A percentile compares a stretch with the other conserved stretches of the same genome.
phyloP scores from a whole-genome alignment of 1,284 basidiomycete genomes.

The Ganoderma multipileum region DNA sequence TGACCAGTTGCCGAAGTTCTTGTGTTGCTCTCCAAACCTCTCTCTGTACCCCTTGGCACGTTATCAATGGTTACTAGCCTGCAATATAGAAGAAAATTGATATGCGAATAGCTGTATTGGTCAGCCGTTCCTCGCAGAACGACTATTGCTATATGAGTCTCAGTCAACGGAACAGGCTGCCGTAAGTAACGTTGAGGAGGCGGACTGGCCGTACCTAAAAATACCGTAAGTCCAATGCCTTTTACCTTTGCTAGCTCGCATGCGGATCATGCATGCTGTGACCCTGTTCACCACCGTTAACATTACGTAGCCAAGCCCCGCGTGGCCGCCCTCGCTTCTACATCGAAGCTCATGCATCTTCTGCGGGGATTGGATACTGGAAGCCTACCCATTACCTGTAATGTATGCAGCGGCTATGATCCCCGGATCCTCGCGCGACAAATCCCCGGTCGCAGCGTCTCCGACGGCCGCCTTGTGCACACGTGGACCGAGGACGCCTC shows the following conservation, averaged over 20 bases:
- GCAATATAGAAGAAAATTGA: neutral
- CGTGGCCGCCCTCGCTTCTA: too few species aligned
- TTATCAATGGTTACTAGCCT: neutral
- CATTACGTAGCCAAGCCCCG: neutral
- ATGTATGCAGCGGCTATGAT: neutral
- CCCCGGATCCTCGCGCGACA: neutral
- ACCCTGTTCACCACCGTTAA: neutral
- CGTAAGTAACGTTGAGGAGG: neutral
- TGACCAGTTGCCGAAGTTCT: neutral
- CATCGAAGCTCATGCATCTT: neutral
- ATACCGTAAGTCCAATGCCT: neutral
- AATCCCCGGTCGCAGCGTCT: conserved; percentile 8
- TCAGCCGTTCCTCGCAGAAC: neutral
- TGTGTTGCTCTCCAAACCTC: conserved; percentile 1
- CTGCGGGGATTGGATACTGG: neutral
- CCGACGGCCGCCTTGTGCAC: neutral
- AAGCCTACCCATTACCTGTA: neutral
- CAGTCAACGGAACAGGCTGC: neutral
- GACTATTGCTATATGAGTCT: neutral
- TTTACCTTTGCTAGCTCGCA: neutral
- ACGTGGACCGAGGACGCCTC: conserved; percentile 2
- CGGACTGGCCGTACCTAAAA: neutral
- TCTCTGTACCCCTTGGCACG: neutral
- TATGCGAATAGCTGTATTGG: neutral
- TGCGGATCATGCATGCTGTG: too few species aligned